phyloP scores from a whole-genome alignment of 176 grass and related monocot genomes.

The Aegilops umbellulata region DNA sequence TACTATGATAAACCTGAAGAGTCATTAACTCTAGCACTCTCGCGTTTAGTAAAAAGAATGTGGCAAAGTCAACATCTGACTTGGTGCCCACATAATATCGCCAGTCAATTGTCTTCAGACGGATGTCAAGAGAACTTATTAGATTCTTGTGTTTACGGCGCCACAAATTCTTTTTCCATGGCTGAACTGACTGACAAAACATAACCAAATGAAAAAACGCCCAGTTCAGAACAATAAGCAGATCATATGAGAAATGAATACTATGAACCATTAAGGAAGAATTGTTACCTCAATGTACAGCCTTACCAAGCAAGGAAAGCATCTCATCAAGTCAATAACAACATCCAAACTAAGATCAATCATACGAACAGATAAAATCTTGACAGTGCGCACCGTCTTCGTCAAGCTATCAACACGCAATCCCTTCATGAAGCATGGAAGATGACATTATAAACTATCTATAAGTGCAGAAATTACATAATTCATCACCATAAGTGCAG shows the following conservation, averaged over 20 bases:
- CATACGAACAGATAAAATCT: background rate
- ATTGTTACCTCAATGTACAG: background rate
- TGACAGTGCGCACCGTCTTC: background rate
- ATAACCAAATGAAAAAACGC: too few relatives aligned
- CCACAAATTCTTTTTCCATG: too few relatives aligned
- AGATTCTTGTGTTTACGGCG: too few relatives aligned
- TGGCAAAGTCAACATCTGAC: too few relatives aligned
- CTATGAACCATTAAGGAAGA: background rate
- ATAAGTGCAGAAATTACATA: background rate
- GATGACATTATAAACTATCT: background rate
- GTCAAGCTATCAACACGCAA: background rate
- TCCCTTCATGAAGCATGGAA: background rate
- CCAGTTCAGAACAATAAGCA: background rate
- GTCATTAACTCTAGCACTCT: too few relatives aligned
- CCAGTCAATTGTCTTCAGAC: too few relatives aligned
- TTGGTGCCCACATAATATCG: too few relatives aligned
- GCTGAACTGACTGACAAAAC: too few relatives aligned
- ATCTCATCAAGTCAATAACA: background rate
- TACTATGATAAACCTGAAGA: too few relatives aligned
- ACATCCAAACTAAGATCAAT: background rate
- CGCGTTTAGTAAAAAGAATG: too few relatives aligned
- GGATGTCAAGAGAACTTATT: too few relatives aligned
- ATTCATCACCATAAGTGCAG: background rate
- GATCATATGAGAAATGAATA: background rate
- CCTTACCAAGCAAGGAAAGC: conserved; percentile 9